Evolutionary conservation across 73 alveolate species (phyloP), one percentile per base, ranked within the genome.

Genomic region (Blepharisma stoltei): DNA sequence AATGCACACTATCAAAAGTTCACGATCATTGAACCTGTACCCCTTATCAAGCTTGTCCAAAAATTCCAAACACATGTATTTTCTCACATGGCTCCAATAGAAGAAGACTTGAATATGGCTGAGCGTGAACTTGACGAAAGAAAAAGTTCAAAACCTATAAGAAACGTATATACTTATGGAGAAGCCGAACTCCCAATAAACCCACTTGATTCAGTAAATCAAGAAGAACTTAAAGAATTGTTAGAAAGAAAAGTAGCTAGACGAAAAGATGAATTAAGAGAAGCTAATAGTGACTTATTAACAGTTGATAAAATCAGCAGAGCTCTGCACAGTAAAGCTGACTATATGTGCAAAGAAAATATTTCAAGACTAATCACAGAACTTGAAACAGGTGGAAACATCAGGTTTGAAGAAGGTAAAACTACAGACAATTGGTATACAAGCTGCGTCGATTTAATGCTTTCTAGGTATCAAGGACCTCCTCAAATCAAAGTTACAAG

Each of bases 361-460:
- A 37, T 76, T 60, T 11, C 53, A 6, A 18, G 91, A 14, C 84
- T 93, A 52, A 82, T 93, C 52, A 83, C 94, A 6, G 98, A 93
- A 80, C 85, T 93, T 55, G 95, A 90, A 78, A 88, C 98, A n/a
- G 98, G 98, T 8, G 97, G 98, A 1, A 93, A 93, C 76, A 88
- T 90, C 23, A 80, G 93, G 54, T 83, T 76, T 37, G 90, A 82
- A 82, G 92, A 83, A 48, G 97, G 93, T 27, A 90, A 88, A 78
- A 60, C 82, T 6, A 84, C 86, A 55, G 88, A 88, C 54, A 88
- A 85, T 49, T 88, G 92, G 92, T 85, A 80, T 68, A 80, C 46
- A 27, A 68, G 85, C 21, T 88, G 95, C 67, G 89, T 67, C 11
- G 92, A 88, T 70, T 70, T 85, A 5, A 69, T 88, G 6, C 65